phyloP scores from a whole-genome alignment of 495 filamentous ascomycete species.

The Penicillium desertorum region DNA sequence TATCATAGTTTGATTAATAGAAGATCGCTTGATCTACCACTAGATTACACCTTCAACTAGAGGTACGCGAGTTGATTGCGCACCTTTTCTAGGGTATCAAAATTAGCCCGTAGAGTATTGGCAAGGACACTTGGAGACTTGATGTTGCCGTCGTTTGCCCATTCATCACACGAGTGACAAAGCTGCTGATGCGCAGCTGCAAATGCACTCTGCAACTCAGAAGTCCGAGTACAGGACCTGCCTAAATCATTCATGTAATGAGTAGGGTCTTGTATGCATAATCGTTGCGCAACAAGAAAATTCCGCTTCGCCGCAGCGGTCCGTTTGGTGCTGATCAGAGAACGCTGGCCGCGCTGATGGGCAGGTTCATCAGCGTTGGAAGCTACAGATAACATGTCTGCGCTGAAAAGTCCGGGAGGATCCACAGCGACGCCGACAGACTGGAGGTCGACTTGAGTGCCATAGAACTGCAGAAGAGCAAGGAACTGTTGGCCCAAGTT shows the following conservation, averaged over 20 bases:
- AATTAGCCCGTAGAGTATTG: constrained; percentile 35
- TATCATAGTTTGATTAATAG: background rate
- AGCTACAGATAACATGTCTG: constrained; percentile 15
- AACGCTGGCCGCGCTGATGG: constrained; percentile 39
- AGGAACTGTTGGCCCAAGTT: constrained; percentile 45
- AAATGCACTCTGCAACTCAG: constrained; percentile 33
- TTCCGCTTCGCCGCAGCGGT: constrained; percentile 35
- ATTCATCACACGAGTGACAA: constrained; percentile 19
- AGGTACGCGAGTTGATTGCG: constrained; percentile 14
- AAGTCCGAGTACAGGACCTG: constrained; percentile 33
- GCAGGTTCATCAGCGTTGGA: constrained; percentile 23
- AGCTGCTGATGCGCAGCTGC: constrained; percentile 27
- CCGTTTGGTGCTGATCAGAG: constrained; percentile 37
- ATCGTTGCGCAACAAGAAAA: constrained; percentile 21
- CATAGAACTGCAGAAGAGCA: constrained; percentile 53
- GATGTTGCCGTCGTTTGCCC: constrained; percentile 14
- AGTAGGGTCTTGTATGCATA: constrained; percentile 63
- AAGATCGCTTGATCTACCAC: background rate
- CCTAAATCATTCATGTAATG: constrained; percentile 59
- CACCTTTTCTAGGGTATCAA: constrained; percentile 31
- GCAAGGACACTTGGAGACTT: constrained; percentile 30
- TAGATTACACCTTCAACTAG: background rate
- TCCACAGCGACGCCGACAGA: constrained; percentile 51
- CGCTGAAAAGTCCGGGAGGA: constrained; percentile 45
- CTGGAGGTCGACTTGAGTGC: constrained; percentile 41